Evolutionary conservation across 2,329 filamentous ascomycete genomes (phyloP).

Genomic region (Exophiala xenobiotica): DNA sequence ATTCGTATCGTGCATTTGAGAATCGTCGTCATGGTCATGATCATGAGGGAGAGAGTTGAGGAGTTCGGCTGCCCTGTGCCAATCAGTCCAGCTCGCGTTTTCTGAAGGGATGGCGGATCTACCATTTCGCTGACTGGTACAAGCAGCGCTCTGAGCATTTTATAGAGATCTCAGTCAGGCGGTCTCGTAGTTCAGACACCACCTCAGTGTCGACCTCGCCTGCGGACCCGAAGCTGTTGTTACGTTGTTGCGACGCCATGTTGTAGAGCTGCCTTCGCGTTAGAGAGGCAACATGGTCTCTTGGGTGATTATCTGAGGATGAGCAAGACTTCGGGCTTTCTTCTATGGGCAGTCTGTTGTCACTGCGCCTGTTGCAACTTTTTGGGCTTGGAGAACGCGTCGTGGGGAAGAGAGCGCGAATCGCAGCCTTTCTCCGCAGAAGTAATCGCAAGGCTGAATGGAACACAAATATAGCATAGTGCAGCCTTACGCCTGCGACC

Average conservation of each 20-base stretch:
- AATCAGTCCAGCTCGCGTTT: constrained; percentile 11
- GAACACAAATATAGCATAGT: background rate
- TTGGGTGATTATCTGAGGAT: background rate
- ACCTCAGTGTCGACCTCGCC: constrained; percentile 25
- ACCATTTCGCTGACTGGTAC: constrained; percentile 95
- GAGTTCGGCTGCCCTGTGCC: constrained; percentile 82
- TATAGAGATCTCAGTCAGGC: constrained; percentile 60
- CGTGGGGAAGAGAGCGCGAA: constrained; percentile 4
- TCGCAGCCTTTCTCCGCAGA: background rate
- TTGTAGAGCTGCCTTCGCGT: background rate
- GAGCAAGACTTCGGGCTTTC: background rate
- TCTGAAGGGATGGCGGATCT: constrained; percentile 40
- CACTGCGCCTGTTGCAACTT: background rate
- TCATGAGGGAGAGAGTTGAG: constrained; percentile 71
- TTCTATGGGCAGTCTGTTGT: too few species aligned
- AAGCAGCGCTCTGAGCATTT: constrained; percentile 93
- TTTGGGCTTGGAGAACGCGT: constrained; percentile 1
- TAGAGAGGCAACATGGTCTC: background rate
- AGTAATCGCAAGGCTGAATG: background rate
- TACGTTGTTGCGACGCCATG: constrained; percentile 14
- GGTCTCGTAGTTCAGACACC: constrained; percentile 26
- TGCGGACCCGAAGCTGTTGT: constrained; percentile 25
- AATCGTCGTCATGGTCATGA: constrained; percentile 55
- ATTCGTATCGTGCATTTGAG: constrained; percentile 56
- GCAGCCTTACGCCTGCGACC: background rate